A percentile compares a stretch with the other conserved stretches of the same genome.
These are phyloP conservation scores for Penicillium polonicum DNA, from an alignment of 2,329 filamentous ascomycete genomes.

Conservation along the genomic window DNA sequence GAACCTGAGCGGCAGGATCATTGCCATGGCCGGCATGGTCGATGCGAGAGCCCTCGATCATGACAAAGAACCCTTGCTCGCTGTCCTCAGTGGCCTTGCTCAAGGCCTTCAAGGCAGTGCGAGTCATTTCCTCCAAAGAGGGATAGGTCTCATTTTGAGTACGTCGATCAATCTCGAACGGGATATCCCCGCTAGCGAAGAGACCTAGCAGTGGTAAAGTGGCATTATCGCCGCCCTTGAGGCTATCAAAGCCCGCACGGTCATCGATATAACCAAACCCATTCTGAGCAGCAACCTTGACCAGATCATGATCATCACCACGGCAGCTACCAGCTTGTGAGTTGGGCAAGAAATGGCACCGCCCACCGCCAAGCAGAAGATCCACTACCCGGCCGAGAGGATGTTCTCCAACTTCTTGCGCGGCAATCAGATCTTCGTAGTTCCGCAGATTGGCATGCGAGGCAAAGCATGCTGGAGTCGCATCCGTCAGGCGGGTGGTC, in stretches of 20 bases:
- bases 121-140: slow-evolving; percentile 86
- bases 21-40: slow-evolving; percentile 91
- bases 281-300: slow-evolving; percentile 69
- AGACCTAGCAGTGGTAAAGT: slow-evolving; percentile 82
- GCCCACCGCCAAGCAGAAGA: slow-evolving; percentile 86
- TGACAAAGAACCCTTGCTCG: slow-evolving; percentile 94
- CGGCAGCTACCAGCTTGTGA: slow-evolving; percentile 78
- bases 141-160: slow-evolving; percentile 78
- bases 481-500: slow-evolving; percentile 91
- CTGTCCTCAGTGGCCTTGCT: slow-evolving; percentile 76
- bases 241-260: slow-evolving; percentile 70
- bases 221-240: slow-evolving; percentile 65
- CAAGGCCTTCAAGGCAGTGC: slow-evolving; percentile 74
- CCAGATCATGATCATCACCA: slow-evolving; percentile 71
- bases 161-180: slow-evolving; percentile 88
- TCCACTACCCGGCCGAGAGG: slow-evolving; percentile 85
- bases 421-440: slow-evolving; percentile 86
- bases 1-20: slow-evolving; percentile 78
- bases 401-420: slow-evolving; percentile 87
- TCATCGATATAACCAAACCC: slow-evolving; percentile 77
- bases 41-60: slow-evolving; percentile 96
- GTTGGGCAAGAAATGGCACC: slow-evolving; percentile 91
- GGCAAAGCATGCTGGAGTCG: slow-evolving; percentile 92
- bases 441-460: slow-evolving; percentile 76
- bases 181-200: slow-evolving; percentile 78